Conservation (phyloP, 2,329 filamentous ascomycete species). For the Aspergillus viridinutans region DNA sequence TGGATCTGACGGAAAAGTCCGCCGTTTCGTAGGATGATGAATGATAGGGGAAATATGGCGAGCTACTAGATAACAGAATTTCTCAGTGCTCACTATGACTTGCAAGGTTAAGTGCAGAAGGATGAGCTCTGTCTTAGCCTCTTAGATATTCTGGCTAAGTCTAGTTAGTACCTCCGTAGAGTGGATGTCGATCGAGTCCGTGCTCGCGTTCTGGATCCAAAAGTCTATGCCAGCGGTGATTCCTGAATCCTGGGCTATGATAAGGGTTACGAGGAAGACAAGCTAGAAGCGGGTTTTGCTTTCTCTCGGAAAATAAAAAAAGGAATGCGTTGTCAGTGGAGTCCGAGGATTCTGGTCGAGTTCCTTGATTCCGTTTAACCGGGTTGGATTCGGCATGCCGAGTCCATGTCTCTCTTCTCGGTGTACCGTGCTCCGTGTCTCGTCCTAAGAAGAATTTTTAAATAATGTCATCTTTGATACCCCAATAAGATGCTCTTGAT, state of each 20-base stretch:
- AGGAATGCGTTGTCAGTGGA: not conserved
- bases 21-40: not conserved
- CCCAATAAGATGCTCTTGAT: not conserved
- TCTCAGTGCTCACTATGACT: not conserved
- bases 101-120: not conserved
- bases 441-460: not conserved
- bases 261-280: not conserved
- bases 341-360: not conserved
- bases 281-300: not conserved
- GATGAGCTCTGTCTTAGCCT: not conserved
- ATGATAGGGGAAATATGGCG: not conserved
- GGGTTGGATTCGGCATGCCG: not conserved
- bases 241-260: not conserved
- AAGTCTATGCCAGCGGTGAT: not conserved
- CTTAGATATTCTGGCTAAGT: no score
- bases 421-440: not conserved
- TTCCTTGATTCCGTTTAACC: not conserved
- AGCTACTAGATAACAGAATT: not conserved
- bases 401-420: not conserved
- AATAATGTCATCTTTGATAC: not conserved
- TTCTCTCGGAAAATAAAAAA: not conserved
- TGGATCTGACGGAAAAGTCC: not conserved
- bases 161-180: not conserved
- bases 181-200: not conserved
- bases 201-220: not conserved